These are phyloP conservation scores for Termitomyces eurrhizus DNA, from an alignment of 768 basidiomycete species.

Conservation along the genomic window DNA sequence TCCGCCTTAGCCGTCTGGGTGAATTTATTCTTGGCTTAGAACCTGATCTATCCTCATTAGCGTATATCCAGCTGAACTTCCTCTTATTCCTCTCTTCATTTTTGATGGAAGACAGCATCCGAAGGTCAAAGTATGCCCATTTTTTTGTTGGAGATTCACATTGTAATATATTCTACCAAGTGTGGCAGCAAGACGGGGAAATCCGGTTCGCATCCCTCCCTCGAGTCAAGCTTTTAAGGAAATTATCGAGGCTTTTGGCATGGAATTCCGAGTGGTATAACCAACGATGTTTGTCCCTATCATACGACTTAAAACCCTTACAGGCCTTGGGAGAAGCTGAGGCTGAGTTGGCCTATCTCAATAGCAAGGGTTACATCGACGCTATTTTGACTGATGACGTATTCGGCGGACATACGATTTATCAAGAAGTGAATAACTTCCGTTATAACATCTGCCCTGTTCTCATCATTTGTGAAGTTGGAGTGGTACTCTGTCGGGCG, in stretches of 20 bases:
- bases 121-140: not conserved
- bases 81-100: not conserved
- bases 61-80: not conserved
- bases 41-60: not conserved
- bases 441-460: not conserved
- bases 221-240: not conserved
- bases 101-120: not conserved
- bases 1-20: not conserved
- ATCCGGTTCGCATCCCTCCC: not conserved
- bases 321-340: constrained; percentile 56
- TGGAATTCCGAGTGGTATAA: not conserved
- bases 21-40: not conserved
- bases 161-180: not conserved
- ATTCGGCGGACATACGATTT: constrained; percentile 34
- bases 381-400: constrained; percentile 48
- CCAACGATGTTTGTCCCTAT: too few relatives aligned
- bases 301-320: not conserved
- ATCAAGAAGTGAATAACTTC: not conserved
- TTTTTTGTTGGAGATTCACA: too few relatives aligned
- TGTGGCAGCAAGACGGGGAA: not conserved
- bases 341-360: constrained; percentile 48
- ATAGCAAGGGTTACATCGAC: constrained; percentile 37
- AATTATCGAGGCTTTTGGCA: not conserved
- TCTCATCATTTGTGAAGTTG: constrained; percentile 24
- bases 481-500: constrained; percentile 41